Evolutionary conservation across 192 early-diverging fungal genomes (phyloP).

Genomic region (Lobosporangium transversale): DNA sequence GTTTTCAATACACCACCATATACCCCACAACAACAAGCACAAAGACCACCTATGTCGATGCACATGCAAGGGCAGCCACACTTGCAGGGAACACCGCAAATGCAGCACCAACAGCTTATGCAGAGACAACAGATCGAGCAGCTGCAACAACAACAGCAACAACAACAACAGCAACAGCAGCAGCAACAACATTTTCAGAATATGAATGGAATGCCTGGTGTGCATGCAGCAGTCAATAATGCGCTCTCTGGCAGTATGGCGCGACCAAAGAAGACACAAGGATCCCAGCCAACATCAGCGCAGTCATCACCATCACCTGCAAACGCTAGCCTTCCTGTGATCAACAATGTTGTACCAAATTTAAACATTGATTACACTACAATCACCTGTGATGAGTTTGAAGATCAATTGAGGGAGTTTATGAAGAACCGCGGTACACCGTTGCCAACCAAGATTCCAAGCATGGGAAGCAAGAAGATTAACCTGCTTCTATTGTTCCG

Average conservation of each 20-base stretch:
- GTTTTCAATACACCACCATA: conserved; percentile 25
- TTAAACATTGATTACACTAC: conserved; percentile 45
- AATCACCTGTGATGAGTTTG: conserved; percentile 43
- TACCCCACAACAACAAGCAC: conserved; percentile 40
- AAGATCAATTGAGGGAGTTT: conserved; percentile 43
- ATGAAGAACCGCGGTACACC: conserved; percentile 45
- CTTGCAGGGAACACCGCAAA: conserved; percentile 15
- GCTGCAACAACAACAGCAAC: conserved; percentile 12
- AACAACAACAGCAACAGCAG: conserved; percentile 33
- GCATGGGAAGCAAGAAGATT: conserved; percentile 53
- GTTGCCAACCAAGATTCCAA: conserved; percentile 46
- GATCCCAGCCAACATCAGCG: conserved; percentile 47
- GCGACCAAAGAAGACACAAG: conserved; percentile 33
- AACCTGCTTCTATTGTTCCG: conserved; percentile 44
- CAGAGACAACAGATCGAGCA: conserved; percentile 12
- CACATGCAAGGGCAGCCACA: conserved; percentile 9
- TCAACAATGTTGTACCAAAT: conserved; percentile 40
- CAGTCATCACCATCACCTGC: conserved; percentile 48
- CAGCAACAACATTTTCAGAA: conserved; percentile 30
- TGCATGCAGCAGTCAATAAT: conserved; percentile 16
- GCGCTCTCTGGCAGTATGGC: conserved; percentile 10
- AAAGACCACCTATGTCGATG: conserved; percentile 8
- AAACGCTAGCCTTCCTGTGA: conserved; percentile 42
- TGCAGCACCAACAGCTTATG: conserved; percentile 21
- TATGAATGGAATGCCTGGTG: conserved; percentile 22